Percentiles rank a stretch among this genome's conserved stretches.
Conservation (phyloP, 1,284 basidiomycete genomes). For the Apiotrichum brassicae region DNA sequence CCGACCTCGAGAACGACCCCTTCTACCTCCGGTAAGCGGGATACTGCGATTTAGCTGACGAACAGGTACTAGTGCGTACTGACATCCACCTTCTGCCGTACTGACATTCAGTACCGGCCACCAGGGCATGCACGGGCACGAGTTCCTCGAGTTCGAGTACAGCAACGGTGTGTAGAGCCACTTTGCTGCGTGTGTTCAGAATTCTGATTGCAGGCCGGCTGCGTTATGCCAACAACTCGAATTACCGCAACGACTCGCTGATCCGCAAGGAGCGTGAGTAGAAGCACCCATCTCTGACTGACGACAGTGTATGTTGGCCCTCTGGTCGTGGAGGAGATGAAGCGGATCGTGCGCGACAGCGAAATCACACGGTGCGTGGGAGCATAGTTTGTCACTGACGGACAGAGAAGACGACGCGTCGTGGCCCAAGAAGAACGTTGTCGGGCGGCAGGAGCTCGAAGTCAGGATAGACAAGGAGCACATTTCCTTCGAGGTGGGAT, state of each 20-base stretch:
- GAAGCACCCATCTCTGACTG: not conserved
- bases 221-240: constrained; percentile 98
- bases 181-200: not conserved
- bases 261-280: constrained; percentile 95
- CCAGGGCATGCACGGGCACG: constrained; percentile 91
- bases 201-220: constrained; percentile 56
- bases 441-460: constrained; percentile 96
- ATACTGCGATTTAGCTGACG: constrained; percentile 6
- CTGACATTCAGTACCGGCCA: constrained; percentile 68
- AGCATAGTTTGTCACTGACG: not conserved
- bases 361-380: constrained; percentile 82
- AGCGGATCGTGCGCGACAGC: constrained; percentile 86
- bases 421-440: constrained; percentile 98
- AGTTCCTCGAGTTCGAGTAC: constrained; percentile 98
- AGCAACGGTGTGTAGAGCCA: constrained; percentile 58
- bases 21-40: constrained; percentile 70
- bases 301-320: constrained; percentile 85
- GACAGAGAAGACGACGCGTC: constrained; percentile 90
- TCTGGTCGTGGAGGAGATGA: constrained; percentile 84
- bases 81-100: not conserved
- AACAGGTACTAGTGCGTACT: constrained; percentile 70
- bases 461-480: constrained; percentile 90
- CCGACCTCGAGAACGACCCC: constrained; percentile 53
- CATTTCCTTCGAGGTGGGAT: constrained; percentile 92
- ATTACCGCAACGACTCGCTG: constrained; percentile 93